A percentile compares a stretch with the other conserved stretches of the same genome.
These are phyloP conservation scores for Hypoxylon sp. DNA, from an alignment of 2,329 filamentous ascomycete species.

Conservation along the genomic window DNA sequence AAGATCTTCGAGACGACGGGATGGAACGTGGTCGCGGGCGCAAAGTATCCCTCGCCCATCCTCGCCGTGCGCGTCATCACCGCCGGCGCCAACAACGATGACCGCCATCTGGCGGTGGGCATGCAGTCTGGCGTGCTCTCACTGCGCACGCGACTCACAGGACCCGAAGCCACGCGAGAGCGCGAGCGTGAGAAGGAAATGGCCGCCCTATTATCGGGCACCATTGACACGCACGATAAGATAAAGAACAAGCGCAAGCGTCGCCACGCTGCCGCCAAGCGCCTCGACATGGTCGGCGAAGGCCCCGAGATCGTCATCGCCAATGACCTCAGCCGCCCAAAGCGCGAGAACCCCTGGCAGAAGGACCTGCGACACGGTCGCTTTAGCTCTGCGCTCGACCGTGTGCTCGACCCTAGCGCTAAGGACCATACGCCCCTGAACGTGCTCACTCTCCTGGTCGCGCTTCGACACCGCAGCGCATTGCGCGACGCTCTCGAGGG, in stretches of 20 bases:
- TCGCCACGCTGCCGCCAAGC: conserved; percentile 60
- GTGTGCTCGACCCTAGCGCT: conserved; percentile 72
- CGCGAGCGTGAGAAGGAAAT: conserved; percentile 86
- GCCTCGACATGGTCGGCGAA: conserved; percentile 86
- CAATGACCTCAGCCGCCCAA: conserved; percentile 65
- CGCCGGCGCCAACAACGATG: conserved; percentile 77
- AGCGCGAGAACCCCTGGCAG: conserved; percentile 81
- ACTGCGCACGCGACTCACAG: conserved; percentile 88
- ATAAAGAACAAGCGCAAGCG: conserved; percentile 78
- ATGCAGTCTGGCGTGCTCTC: conserved; percentile 95
- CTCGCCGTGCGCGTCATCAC: conserved; percentile 85
- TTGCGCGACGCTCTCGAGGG: conserved; percentile 83
- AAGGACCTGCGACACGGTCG: conserved; percentile 81
- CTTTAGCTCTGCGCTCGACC: conserved; percentile 84
- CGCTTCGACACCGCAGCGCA: conserved; percentile 89
- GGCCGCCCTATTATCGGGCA: conserved; percentile 83
- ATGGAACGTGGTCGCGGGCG: conserved; percentile 96
- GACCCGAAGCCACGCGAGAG: conserved; percentile 82
- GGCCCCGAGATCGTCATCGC: conserved; percentile 91
- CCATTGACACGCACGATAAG: conserved; percentile 82
- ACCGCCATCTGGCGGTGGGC: conserved; percentile 94
- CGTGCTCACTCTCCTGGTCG: conserved; percentile 83
- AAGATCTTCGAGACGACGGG: conserved; percentile 95
- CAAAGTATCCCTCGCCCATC: conserved; percentile 93
- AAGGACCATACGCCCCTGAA: conserved; percentile 71